A percentile compares a stretch with the other conserved stretches of the same genome.
phyloP scores from a whole-genome alignment of 2,329 filamentous ascomycete species.

The Sporothrix phasma region DNA sequence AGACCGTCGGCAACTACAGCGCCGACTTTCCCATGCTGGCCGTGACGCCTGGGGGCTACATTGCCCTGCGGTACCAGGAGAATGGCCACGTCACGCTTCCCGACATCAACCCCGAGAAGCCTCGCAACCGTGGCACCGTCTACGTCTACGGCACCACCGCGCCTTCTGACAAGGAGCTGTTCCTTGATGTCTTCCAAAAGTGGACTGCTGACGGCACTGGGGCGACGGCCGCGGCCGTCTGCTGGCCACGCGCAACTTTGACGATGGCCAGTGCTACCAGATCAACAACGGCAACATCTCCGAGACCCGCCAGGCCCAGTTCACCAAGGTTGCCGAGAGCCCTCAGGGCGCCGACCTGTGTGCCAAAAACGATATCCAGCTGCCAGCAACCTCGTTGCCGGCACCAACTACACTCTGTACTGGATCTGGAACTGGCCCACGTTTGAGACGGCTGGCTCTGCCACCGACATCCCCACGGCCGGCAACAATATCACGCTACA shows the following conservation, averaged over 20 bases:
- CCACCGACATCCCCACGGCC: constrained; percentile 27
- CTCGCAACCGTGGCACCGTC: constrained; percentile 57
- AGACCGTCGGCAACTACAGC: constrained; percentile 50
- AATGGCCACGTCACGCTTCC: constrained; percentile 65
- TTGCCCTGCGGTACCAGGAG: constrained; percentile 61
- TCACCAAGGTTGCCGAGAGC: constrained; percentile 40
- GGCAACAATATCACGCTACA: constrained; percentile 24
- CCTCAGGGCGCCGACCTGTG: constrained; percentile 51
- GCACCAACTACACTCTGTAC: constrained; percentile 68
- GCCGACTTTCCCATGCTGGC: constrained; percentile 52
- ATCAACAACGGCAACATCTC: constrained; percentile 53
- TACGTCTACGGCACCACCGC: constrained; percentile 63
- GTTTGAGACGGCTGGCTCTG: constrained; percentile 30
- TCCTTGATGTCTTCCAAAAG: constrained; percentile 56
- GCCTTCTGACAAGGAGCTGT: constrained; percentile 40
- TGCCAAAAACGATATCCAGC: constrained; percentile 72
- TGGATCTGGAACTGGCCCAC: constrained; percentile 96
- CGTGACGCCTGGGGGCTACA: constrained; percentile 48
- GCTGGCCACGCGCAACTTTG: constrained; percentile 68
- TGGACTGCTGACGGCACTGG: constrained; percentile 78
- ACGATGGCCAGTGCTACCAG: constrained; percentile 87
- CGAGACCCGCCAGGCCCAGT: constrained; percentile 44
- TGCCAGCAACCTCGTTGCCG: constrained; percentile 58
- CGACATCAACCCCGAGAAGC: constrained; percentile 47
- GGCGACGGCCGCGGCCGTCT: constrained; percentile 70